These are phyloP conservation scores for Gardenia jasminoides DNA, from an alignment of 257 asterid species.

Conservation along the genomic window DNA sequence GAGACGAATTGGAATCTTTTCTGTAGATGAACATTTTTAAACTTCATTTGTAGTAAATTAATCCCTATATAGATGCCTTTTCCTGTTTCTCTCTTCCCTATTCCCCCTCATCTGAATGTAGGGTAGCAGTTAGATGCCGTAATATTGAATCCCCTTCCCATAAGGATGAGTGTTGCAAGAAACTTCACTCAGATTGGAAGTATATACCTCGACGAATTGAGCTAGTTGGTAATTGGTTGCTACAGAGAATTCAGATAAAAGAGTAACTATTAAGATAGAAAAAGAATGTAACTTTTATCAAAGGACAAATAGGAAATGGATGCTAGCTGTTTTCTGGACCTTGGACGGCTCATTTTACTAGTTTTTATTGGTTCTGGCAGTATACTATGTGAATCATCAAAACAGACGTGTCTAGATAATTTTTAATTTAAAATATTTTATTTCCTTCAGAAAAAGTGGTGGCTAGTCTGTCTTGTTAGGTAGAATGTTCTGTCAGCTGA, in stretches of 20 bases:
- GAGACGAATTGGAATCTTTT: neutral
- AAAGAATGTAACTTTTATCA: neutral
- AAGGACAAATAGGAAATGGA: neutral
- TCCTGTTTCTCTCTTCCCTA: neutral
- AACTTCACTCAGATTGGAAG: slow-evolving; percentile 6
- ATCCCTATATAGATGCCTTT: neutral
- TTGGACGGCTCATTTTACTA: neutral
- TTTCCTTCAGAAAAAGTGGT: slow-evolving; percentile 21
- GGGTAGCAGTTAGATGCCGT: neutral
- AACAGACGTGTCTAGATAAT: slow-evolving; percentile 1
- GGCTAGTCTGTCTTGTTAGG: slow-evolving; percentile 30
- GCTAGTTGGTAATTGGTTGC: neutral
- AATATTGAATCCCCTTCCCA: neutral
- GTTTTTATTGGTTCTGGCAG: slow-evolving; percentile 4
- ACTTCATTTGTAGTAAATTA: neutral
- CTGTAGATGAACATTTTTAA: neutral
- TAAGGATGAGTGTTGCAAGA: neutral
- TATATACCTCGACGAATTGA: neutral
- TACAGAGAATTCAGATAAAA: neutral
- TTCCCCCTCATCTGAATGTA: neutral
- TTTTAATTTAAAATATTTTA: neutral
- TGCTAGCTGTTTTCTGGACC: neutral
- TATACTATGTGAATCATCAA: neutral
- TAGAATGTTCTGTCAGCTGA: slow-evolving; percentile 23
- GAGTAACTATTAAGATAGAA: neutral